Percentiles rank a stretch among this genome's conserved stretches.
phyloP scores from a whole-genome alignment of 2,329 filamentous ascomycete species.

The Amphichorda felina region DNA sequence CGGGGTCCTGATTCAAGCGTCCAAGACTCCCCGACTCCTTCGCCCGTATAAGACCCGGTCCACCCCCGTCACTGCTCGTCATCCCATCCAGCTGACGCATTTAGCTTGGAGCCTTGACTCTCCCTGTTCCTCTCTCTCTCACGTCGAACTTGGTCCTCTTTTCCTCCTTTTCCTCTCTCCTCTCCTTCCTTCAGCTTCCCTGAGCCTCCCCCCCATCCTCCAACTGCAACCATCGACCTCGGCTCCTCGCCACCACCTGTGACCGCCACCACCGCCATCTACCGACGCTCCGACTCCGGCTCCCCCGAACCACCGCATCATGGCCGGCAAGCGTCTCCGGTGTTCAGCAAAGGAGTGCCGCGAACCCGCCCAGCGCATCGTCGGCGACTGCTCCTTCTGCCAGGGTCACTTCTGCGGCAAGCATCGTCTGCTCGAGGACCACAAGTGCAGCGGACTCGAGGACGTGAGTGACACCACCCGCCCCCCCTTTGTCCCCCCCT shows the following conservation, averaged over 20 bases:
- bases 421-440: slow-evolving; percentile 86
- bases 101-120: not conserved
- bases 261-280: not conserved
- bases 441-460: slow-evolving; percentile 86
- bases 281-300: not conserved
- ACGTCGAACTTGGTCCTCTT: slow-evolving; percentile 1
- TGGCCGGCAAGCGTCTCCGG: slow-evolving; percentile 66
- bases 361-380: slow-evolving; percentile 78
- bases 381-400: slow-evolving; percentile 95
- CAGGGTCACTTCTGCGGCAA: slow-evolving; percentile 88
- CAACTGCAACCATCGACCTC: not conserved
- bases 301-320: slow-evolving; percentile 21
- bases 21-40: no score
- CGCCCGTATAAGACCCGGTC: no score
- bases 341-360: slow-evolving; percentile 88
- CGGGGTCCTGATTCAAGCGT: slow-evolving; percentile 2
- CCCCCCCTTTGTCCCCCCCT: slow-evolving; percentile 2
- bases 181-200: not conserved
- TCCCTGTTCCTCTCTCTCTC: no score
- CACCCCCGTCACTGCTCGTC: no score
- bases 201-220: not conserved
- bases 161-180: not conserved
- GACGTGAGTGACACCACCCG: slow-evolving; percentile 45
- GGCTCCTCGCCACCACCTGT: not conserved
- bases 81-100: not conserved